Conservation (phyloP, 257 asterid species). For the Gynochthodes officinalis region DNA sequence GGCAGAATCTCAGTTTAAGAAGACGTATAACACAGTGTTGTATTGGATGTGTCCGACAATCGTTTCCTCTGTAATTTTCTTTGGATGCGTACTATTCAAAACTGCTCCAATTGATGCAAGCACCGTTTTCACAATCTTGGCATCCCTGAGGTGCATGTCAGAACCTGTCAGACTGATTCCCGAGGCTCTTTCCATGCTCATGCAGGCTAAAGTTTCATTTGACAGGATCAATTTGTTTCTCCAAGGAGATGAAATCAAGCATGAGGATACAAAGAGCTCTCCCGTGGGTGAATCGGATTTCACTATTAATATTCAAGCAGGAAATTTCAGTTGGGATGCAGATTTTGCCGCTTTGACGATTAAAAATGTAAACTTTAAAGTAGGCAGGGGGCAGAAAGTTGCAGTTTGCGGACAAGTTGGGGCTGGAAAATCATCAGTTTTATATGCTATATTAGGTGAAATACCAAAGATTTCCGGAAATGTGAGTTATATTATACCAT, state of each 20-base stretch:
- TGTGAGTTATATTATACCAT: conserved; percentile 37
- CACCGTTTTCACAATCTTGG: conserved; percentile 61
- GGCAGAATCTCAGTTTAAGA: conserved; percentile 43
- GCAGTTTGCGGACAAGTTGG: conserved; percentile 80
- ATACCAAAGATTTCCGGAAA: conserved; percentile 59
- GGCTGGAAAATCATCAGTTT: conserved; percentile 67
- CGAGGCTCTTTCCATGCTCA: conserved; percentile 45
- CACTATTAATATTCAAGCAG: conserved; percentile 29
- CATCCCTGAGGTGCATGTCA: conserved; percentile 54
- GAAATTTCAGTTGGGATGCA: conserved; percentile 63
- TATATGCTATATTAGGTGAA: conserved; percentile 64
- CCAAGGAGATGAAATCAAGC: conserved; percentile 58
- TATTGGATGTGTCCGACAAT: conserved; percentile 75
- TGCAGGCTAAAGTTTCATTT: conserved; percentile 67
- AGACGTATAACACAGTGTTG: conserved; percentile 31
- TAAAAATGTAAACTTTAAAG: conserved; percentile 30
- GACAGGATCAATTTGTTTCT: conserved; percentile 56
- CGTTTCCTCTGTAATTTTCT: conserved; percentile 55
- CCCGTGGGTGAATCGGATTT: conserved; percentile 17
- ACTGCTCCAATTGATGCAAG: conserved; percentile 60
- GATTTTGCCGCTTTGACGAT: conserved; percentile 31
- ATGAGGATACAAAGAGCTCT: conserved; percentile 15
- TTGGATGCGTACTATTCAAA: conserved; percentile 47
- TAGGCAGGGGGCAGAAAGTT: conserved; percentile 47
- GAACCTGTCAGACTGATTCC: conserved; percentile 67